These are phyloP conservation scores for Emmonsiellopsis sp. DNA, from an alignment of 2,329 filamentous ascomycete species.

Conservation along the genomic window DNA sequence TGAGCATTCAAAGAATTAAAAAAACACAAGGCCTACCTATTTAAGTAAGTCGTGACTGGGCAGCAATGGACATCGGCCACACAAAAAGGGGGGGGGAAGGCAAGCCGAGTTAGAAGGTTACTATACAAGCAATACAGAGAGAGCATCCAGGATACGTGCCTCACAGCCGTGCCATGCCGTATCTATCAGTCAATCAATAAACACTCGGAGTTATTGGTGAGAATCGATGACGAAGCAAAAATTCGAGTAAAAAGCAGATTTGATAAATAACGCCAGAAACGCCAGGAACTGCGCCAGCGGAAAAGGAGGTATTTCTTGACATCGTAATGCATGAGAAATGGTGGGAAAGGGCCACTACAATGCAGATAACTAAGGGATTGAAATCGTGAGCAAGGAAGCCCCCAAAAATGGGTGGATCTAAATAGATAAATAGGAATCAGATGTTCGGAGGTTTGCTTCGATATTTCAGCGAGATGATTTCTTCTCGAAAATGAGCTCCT, in stretches of 20 bases:
- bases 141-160: background rate
- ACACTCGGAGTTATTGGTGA: no score
- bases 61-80: no score
- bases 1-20: no score
- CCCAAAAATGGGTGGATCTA: background rate
- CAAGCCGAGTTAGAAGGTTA: no score
- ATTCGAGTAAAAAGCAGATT: background rate
- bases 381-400: background rate
- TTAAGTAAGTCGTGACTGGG: no score
- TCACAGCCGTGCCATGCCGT: no score
- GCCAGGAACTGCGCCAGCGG: background rate
- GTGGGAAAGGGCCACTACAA: background rate
- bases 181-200: no score
- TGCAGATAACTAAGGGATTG: background rate
- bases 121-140: background rate
- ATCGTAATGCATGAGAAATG: background rate
- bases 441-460: background rate
- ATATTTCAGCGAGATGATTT: no score
- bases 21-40: no score
- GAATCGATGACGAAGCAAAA: background rate
- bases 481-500: slow-evolving; percentile 3
- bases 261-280: background rate
- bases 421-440: background rate
- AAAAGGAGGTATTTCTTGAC: background rate
- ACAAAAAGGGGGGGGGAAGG: no score